A percentile compares a stretch with the other conserved stretches of the same genome.
Evolutionary conservation across 2,329 filamentous ascomycete species (phyloP).

Genomic region (Coleophoma crateriformis): DNA sequence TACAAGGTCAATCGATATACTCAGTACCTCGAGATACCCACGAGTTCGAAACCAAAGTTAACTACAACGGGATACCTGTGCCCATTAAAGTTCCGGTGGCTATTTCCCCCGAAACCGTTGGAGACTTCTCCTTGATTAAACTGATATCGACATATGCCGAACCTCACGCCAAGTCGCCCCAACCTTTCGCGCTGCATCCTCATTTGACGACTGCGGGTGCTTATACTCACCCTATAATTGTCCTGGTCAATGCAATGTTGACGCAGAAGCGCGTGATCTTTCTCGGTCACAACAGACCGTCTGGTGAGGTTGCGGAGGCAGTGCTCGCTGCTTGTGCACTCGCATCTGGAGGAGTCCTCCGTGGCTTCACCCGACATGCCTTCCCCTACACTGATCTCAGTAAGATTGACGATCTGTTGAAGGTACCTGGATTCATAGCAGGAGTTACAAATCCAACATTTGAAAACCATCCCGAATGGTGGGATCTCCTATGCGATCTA

Average conservation of each 20-base stretch:
- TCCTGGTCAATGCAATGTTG: conserved; percentile 87
- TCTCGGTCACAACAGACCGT: conserved; percentile 89
- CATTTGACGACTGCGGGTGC: conserved; percentile 91
- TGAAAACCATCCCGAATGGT: conserved; percentile 93
- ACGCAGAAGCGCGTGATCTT: conserved; percentile 98
- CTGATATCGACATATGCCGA: conserved; percentile 91
- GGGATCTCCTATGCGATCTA: conserved; percentile 93
- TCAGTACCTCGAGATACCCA: conserved; percentile 88
- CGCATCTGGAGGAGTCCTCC: conserved; percentile 83
- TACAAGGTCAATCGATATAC: conserved; percentile 61
- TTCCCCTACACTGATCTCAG: conserved; percentile 98
- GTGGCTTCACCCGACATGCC: conserved; percentile 91
- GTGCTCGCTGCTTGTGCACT: conserved; percentile 94
- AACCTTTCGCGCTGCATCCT: conserved; percentile 80
- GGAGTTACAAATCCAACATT: conserved; percentile 97
- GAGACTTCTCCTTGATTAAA: conserved; percentile 96
- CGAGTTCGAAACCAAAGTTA: conserved; percentile 91
- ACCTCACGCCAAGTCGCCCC: conserved; percentile 73
- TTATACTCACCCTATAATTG: conserved; percentile 88
- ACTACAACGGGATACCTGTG: conserved; percentile 95
- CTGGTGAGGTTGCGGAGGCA: conserved; percentile 94
- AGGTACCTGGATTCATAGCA: conserved; percentile 95
- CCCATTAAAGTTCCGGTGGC: conserved; percentile 95
- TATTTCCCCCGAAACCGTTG: conserved; percentile 89
- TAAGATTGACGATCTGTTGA: conserved; percentile 93